Base-by-base conservation (phyloP, 495 filamentous ascomycete species). In the Letharia columbiana region DNA sequence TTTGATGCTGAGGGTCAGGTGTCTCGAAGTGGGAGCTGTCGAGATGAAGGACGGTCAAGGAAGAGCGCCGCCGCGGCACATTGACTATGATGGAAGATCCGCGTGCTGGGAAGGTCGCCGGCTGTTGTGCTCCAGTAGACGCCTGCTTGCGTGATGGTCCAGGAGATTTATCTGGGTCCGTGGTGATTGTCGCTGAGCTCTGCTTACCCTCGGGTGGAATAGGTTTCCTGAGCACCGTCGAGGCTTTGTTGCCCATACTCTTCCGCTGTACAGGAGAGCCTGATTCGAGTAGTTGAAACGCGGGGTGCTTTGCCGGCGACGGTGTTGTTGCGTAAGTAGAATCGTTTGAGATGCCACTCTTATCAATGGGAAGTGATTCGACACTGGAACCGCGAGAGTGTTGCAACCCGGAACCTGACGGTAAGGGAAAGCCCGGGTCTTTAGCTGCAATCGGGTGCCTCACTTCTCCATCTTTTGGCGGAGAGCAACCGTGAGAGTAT, bases 31-130 rank as follows among this genome's bases (percentile, higher is more conserved):
- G 57, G 12, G 67, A 69, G n/a, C 52, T 69, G 60, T 67, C 65
- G 11, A 67, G 65, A 56, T 69, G 60, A 40, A 69, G 45, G 20
- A 54, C 68, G 12, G 68, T 69, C 31, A 69, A 57, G n/a, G 68
- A 69, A 4, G 68, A 69, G 42, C 68, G 60, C 33, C 68, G 49
- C 35, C 64, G 64, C 54, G 64, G 68, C 4, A 69, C 57, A 18
- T 66, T 61, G 49, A 69, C 50, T 20, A 44, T 49, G 9, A 64
- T 13, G 3, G 68, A 67, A 1, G 64, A 42, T 18, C 44, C 39
- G 0, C n/a, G 59, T 6, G 41, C 42, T 49, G 40, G 33, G 17
- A 58, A 61, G 66, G 42, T 64, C 44, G 42, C 49, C 23, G 65
- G 47, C 12, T 37, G 41, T 15, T 23, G n/a, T 40, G 54, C 13